Base-by-base conservation (phyloP, 1,139 yeast species). In the Scheffersomyces segobiensis region DNA sequence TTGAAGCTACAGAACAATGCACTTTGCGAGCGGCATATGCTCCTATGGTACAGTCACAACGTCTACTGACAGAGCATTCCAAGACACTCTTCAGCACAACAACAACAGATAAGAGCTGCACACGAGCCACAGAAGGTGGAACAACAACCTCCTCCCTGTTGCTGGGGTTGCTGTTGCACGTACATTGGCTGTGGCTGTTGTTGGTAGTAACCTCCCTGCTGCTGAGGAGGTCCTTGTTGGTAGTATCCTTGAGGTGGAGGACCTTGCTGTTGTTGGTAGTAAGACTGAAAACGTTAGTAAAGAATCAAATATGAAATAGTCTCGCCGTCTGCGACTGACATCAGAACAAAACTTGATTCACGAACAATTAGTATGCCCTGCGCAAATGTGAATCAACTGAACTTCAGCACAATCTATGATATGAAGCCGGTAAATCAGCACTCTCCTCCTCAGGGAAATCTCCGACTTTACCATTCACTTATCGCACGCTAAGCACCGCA, bases 101-200 rank as follows among this genome's bases (percentile, higher is more conserved):
- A 78, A 69, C 83, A 79, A 65, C 83, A 79, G 67, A 79, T 64
- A 53, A 78, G 63, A 56, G 81, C 83, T 46, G 80, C 74, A 65
- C 80, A 76, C 58, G 80, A 75, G 55, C 82, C 83, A 61, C 83
- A 79, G 68, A 72, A 77, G 17, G 79, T 65, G 47, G 65, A 61
- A 60, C 80, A 76, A 62, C 81, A 77, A 42, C 80, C 80, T 54
- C 78, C 76, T 48, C 74, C 70, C 39, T 65, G 59, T 56, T 65
- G 63, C 59, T 71, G 73, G 32, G 76, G 79, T 58, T 71, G 75
- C 65, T 77, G 82, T 68, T 77, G 81, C 20, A 74, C 78, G 58
- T 77, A 76, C 74, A 76, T 71, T 50, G 81, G 81, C 61, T 77
- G 82, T 57, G 70, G 81, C 65, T 75, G 81, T 66, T 75, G 67